Percentiles rank a stretch among this genome's conserved stretches.
phyloP scores from a whole-genome alignment of 78 protist genomes.

The Diacronema lutheri region DNA sequence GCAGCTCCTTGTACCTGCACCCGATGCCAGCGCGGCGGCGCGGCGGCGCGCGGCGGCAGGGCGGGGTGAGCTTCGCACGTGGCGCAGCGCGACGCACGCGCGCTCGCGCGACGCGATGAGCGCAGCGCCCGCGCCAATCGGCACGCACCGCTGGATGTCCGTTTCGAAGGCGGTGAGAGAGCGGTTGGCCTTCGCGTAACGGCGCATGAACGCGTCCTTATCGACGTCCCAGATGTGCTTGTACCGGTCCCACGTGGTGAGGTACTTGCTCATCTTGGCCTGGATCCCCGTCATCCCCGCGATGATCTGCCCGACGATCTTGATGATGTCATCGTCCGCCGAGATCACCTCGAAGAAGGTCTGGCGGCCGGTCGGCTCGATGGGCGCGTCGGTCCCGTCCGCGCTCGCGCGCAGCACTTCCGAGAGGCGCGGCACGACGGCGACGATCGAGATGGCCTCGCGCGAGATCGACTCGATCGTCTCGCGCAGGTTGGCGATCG shows the following conservation, averaged over 20 bases:
- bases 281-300: constrained; percentile 21
- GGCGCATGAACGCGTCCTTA: constrained; percentile 58
- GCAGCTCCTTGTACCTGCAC: constrained; percentile 46
- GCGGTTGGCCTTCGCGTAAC: constrained; percentile 49
- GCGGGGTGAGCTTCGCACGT: no score
- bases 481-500: constrained; percentile 28
- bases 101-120: no score
- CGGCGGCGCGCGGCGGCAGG: no score
- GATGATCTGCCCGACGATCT: constrained; percentile 23
- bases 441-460: constrained; percentile 41
- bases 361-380: background rate
- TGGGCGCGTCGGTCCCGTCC: no score
- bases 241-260: constrained; percentile 50
- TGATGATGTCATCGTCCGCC: constrained; percentile 24
- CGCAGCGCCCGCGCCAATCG: background rate
- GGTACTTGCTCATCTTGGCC: constrained; percentile 20
- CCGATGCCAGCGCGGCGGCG: no score
- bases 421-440: constrained; percentile 32
- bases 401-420: background rate
- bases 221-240: constrained; percentile 56
- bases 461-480: constrained; percentile 36
- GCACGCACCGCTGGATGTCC: constrained; percentile 60
- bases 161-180: constrained; percentile 51
- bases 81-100: no score
- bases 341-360: constrained; percentile 27